Percentiles rank a stretch among this genome's conserved stretches.
These are phyloP conservation scores for Puccinia polysora DNA, from an alignment of 1,284 basidiomycete species.

Conservation along the genomic window DNA sequence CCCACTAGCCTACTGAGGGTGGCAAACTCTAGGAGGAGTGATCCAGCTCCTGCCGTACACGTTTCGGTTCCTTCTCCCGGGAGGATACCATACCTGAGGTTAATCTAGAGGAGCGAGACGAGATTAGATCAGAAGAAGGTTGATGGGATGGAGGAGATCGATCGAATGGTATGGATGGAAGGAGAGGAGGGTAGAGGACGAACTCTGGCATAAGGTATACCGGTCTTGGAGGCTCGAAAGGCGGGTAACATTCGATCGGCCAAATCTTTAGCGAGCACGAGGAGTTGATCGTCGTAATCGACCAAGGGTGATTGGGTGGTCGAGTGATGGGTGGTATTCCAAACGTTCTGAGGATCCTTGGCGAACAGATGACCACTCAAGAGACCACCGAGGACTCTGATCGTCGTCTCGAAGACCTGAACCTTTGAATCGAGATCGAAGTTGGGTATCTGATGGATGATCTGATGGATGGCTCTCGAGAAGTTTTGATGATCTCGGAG, in stretches of 20 bases:
- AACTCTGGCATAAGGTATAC: conserved; percentile 81
- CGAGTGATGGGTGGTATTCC: too few species aligned
- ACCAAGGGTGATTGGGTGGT: conserved; percentile 47
- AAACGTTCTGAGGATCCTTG: conserved; percentile 31
- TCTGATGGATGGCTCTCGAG: conserved; percentile 67
- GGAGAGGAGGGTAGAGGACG: conserved; percentile 37
- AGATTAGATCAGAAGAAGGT: not conserved
- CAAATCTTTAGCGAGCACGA: conserved; percentile 75
- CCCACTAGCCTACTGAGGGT: conserved; percentile 80
- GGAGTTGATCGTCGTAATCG: conserved; percentile 61
- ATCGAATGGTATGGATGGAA: not conserved
- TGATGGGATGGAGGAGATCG: not conserved
- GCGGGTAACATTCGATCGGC: conserved; percentile 78
- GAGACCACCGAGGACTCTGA: conserved; percentile 75
- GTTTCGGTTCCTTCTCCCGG: conserved; percentile 69
- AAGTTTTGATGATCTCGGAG: conserved; percentile 69
- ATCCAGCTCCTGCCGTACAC: conserved; percentile 81
- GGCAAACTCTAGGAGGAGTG: conserved; percentile 85
- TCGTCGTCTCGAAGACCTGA: conserved; percentile 70
- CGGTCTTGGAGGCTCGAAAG: conserved; percentile 72
- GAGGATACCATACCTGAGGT: conserved; percentile 58
- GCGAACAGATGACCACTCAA: conserved; percentile 45
- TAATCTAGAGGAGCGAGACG: conserved; percentile 2
- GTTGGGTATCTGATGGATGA: conserved; percentile 66
- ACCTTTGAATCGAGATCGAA: conserved; percentile 66